These are phyloP conservation scores for Talaromyces pinophilus DNA, from an alignment of 2,329 filamentous ascomycete species.

Conservation along the genomic window DNA sequence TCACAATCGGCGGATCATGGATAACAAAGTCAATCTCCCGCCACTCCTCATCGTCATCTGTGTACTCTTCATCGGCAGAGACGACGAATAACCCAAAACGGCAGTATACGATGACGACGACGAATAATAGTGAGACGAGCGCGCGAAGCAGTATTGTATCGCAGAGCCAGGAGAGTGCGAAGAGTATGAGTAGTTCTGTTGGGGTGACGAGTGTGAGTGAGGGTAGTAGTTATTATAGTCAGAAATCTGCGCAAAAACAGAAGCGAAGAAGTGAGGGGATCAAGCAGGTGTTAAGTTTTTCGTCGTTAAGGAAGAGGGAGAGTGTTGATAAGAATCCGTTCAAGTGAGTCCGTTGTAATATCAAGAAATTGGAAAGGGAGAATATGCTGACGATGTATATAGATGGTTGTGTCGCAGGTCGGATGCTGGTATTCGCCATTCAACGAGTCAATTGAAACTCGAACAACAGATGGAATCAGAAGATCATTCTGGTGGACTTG, in stretches of 20 bases:
- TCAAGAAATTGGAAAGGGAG: not conserved
- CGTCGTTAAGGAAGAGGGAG: not conserved
- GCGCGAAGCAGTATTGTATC: not conserved
- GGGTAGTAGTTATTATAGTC: conserved; percentile 1
- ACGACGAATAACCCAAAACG: not conserved
- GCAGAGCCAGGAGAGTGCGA: not conserved
- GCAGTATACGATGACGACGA: not conserved
- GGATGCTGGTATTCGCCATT: conserved; percentile 5
- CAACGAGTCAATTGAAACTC: not conserved
- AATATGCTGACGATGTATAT: not conserved
- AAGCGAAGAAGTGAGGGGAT: not conserved
- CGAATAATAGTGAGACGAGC: conserved; percentile 9
- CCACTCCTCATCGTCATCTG: conserved; percentile 15
- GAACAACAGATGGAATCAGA: conserved; percentile 1
- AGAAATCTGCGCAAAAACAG: not conserved
- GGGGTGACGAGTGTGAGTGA: conserved; percentile 13
- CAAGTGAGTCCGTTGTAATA: not conserved
- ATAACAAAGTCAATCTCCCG: not conserved
- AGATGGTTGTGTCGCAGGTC: conserved; percentile 20
- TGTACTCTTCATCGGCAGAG: conserved; percentile 16
- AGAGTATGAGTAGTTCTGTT: conserved; percentile 2
- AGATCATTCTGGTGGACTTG: not conserved
- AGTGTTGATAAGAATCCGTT: conserved; percentile 11
- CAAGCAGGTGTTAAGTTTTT: not conserved
- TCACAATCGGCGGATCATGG: not conserved